Conservation (phyloP, 495 filamentous ascomycete species). For the Penicillium turbatum region DNA sequence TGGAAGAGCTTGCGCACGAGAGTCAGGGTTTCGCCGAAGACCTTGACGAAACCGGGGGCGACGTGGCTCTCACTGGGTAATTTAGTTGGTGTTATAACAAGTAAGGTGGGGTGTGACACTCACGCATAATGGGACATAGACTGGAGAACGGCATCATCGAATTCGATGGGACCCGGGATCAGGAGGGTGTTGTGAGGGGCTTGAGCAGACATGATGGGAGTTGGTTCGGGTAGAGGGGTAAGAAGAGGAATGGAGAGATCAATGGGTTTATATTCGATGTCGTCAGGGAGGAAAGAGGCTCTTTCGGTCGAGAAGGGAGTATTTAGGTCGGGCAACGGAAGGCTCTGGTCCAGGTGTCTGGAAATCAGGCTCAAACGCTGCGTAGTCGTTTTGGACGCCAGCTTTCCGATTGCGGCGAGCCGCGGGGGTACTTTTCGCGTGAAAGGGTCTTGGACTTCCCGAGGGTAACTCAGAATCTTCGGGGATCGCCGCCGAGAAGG, state of each 20-base stretch:
- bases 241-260: conserved; percentile 35
- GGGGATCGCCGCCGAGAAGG: conserved; percentile 35
- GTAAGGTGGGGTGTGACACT: conserved; percentile 19
- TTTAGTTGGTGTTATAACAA: conserved; percentile 3
- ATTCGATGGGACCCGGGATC: conserved; percentile 96
- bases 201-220: conserved; percentile 66
- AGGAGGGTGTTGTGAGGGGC: conserved; percentile 76
- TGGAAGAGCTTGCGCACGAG: conserved; percentile 92
- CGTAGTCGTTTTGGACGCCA: conserved; percentile 56
- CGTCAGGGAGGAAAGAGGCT: conserved; percentile 50
- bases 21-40: conserved; percentile 82
- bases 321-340: conserved; percentile 58
- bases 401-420: conserved; percentile 41
- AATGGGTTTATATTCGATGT: conserved; percentile 53
- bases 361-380: conserved; percentile 75
- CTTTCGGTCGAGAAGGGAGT: conserved; percentile 66
- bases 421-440: conserved; percentile 28
- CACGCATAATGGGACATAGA: conserved; percentile 96
- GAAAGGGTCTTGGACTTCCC: conserved; percentile 23
- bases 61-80: conserved; percentile 84
- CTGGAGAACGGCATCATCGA: conserved; percentile 93
- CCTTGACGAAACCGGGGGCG: conserved; percentile 77
- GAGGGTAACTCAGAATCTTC: conserved; percentile 23
- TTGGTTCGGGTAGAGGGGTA: conserved; percentile 15
- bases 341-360: conserved; percentile 65